Evolutionary conservation across 352 stramenopile species (phyloP).

Genomic region (Globisporangium takayamanum): DNA sequence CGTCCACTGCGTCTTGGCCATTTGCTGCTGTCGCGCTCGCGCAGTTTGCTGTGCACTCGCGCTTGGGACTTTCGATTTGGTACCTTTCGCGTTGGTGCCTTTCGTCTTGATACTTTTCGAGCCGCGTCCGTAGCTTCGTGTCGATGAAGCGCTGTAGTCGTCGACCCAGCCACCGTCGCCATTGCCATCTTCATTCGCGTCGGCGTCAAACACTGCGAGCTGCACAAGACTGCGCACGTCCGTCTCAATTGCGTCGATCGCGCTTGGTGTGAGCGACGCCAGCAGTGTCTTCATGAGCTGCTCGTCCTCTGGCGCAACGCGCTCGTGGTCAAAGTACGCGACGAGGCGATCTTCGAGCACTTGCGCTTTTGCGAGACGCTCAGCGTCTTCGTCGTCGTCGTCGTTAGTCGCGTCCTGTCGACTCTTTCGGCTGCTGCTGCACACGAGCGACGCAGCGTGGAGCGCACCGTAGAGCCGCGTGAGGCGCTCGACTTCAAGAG

Average conservation of each 20-base stretch:
- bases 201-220: conserved; percentile 12
- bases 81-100: background rate
- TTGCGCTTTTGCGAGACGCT: conserved; percentile 22
- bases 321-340: conserved; percentile 61
- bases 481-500: conserved; percentile 49
- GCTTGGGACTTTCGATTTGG: background rate
- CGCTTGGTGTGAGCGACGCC: conserved; percentile 36
- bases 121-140: background rate
- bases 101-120: background rate
- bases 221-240: conserved; percentile 37
- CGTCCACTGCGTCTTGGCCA: conserved; percentile 33
- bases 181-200: conserved; percentile 11
- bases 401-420: background rate
- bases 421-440: background rate
- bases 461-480: conserved; percentile 52
- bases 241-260: conserved; percentile 50
- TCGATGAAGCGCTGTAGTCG: background rate
- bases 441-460: conserved; percentile 24
- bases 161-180: conserved; percentile 6
- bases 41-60: background rate
- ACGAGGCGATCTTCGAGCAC: conserved; percentile 42
- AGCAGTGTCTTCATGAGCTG: conserved; percentile 34
- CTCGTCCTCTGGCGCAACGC: conserved; percentile 20
- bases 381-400: conserved; percentile 13
- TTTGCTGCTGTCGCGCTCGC: conserved; percentile 2